Conservation (phyloP, 2,329 filamentous ascomycete genomes). For the Dendryphion nanum region DNA sequence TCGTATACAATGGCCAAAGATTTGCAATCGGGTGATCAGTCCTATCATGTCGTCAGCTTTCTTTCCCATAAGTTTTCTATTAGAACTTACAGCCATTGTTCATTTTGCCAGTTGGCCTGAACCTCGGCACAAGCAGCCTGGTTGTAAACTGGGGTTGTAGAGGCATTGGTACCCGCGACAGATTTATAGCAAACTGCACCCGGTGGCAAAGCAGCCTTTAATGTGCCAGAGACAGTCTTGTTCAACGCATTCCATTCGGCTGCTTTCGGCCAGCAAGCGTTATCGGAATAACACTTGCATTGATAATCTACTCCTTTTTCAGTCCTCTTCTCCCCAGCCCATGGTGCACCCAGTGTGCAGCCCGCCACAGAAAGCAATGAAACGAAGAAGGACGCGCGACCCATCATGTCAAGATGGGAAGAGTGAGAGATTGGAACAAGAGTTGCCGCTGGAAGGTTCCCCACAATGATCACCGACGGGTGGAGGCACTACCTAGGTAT, state of each 20-base stretch:
- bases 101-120: constrained; percentile 24
- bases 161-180: constrained; percentile 17
- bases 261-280: constrained; percentile 31
- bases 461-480: constrained; percentile 2
- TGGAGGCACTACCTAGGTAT: constrained; percentile 8
- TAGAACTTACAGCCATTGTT: constrained; percentile 30
- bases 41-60: constrained; percentile 11
- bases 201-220: constrained; percentile 28
- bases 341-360: constrained; percentile 16
- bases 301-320: constrained; percentile 23
- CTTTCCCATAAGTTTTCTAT: too few relatives aligned
- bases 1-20: constrained; percentile 33
- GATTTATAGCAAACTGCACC: constrained; percentile 28
- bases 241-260: constrained; percentile 28
- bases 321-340: constrained; percentile 31
- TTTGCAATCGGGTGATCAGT: constrained; percentile 32
- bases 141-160: constrained; percentile 19
- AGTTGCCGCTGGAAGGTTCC: constrained; percentile 3
- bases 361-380: constrained; percentile 18
- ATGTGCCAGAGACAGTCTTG: constrained; percentile 24
- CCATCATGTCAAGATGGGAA: constrained; percentile 16
- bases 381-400: constrained; percentile 17
- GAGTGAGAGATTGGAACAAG: constrained; percentile 2
- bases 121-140: constrained; percentile 24
- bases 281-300: constrained; percentile 37